Evolutionary conservation across 352 stramenopile species (phyloP), one percentile per base, ranked within the genome.

Genomic region (Pythium apleroticum): DNA sequence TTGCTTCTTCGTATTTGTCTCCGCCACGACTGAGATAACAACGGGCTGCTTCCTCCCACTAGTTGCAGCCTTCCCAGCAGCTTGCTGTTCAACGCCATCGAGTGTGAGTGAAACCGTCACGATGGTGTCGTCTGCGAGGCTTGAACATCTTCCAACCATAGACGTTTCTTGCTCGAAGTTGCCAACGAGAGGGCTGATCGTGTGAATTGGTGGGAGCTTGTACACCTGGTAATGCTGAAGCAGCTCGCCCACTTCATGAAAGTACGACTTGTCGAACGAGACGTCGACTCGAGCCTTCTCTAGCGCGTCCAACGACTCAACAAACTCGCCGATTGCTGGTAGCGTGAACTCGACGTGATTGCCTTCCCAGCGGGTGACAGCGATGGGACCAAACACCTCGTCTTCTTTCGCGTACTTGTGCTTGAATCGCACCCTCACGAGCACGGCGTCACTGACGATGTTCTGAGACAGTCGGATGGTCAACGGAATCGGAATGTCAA

Each of bases 401-500:
- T 64, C 65, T 6, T 63, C 37, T 20, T 52, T 39, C 10, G 77
- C 52, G 11, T 31, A 7, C 3, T 57, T 60, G 25, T 60, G 28
- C n/a, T 66, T 60, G 22, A 91, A 80, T 19, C 75, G 77, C 17
- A 91, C 60, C 4, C 67, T 67, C 2, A 86, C 61, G 6, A 78
- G 58, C 25, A 90, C 59, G 17, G 57, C 64, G 59, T 91, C 79
- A 12, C 67, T 88, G 12, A 80, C 61, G 19, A 91, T 65, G 19
- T 69, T 64, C 27, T 82, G 80, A 0, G 77, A 61, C 15, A 90
- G 45, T 9, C 63, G 65, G 0, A 89, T 28, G 5, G 62, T 69
- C n/a, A 90, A 17, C 9, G 28, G 49, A 27, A 89, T 78, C 1
- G 80, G 68, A 48, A 91, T 83, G 56, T 90, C 80, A 49, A 88